phyloP scores from a whole-genome alignment of 352 stramenopile genomes.

The Phytophthora melonis region DNA sequence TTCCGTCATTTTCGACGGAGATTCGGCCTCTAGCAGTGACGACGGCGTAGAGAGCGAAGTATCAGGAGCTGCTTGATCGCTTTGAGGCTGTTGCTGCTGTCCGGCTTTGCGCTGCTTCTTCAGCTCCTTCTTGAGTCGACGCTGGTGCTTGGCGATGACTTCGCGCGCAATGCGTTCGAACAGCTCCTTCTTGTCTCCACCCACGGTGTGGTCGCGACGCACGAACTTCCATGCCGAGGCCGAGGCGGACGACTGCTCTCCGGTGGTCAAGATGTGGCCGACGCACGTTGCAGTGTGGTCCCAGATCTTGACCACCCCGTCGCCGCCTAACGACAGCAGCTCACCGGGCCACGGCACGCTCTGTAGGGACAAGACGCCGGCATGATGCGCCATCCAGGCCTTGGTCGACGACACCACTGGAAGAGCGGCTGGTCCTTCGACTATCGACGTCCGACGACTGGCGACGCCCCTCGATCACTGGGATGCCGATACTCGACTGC shows the following conservation, averaged over 20 bases:
- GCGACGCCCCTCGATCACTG: not conserved
- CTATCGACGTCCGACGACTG: slow-evolving; percentile 1
- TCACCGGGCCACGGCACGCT: slow-evolving; percentile 49
- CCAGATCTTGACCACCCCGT: slow-evolving; percentile 65
- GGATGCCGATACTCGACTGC: slow-evolving; percentile 13
- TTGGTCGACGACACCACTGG: slow-evolving; percentile 36
- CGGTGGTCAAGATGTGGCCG: slow-evolving; percentile 57
- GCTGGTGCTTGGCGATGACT: slow-evolving; percentile 52
- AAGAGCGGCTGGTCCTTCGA: slow-evolving; percentile 5
- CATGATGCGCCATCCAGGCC: slow-evolving; percentile 56
- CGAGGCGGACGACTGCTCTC: slow-evolving; percentile 22
- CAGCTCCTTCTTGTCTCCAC: slow-evolving; percentile 41
- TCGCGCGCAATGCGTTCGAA: slow-evolving; percentile 50
- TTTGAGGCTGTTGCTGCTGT: slow-evolving; percentile 11
- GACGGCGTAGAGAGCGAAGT: slow-evolving; percentile 1
- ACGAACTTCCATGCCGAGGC: slow-evolving; percentile 63
- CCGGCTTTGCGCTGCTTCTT: slow-evolving; percentile 24
- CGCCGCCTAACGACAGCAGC: slow-evolving; percentile 57
- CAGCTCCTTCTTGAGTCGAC: slow-evolving; percentile 37
- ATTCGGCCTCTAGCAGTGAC: slow-evolving; percentile 25
- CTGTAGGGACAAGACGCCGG: slow-evolving; percentile 46
- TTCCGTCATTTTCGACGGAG: slow-evolving; percentile 11
- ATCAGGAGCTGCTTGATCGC: not conserved
- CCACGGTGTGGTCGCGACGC: slow-evolving; percentile 39
- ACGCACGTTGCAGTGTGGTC: slow-evolving; percentile 47